Evolutionary conservation across 305 asterid species (phyloP), one percentile per base, ranked within the genome.

Genomic region (Fraxinus paxiana): DNA sequence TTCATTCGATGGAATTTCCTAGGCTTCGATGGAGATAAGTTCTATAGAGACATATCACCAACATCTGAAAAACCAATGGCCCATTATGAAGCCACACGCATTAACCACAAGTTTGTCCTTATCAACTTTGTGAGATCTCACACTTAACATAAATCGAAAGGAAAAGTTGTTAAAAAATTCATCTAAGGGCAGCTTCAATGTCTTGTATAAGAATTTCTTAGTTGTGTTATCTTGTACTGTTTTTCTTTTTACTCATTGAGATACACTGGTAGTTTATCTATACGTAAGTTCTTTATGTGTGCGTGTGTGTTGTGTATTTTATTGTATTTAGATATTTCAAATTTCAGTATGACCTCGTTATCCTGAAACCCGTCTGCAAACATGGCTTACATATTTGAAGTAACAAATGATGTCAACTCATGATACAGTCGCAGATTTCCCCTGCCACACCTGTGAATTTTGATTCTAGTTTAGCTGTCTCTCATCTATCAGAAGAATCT

Each of bases 401-500:
- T n/a, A 69, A 69, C 75, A 65, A 28, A 65, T 69, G 41, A 69
- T 69, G 75, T 69, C 35, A 30, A 69, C 46, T 87, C 77, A 74
- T 84, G 74, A 31, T 84, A 83, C 89, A 86, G 90, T 54, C 83
- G 82, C 97, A 90, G 91, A 89, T 83, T 84, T 84, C 96, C 82
- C 91, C 97, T 78, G 92, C 91, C 81, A 88, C 94, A n/a, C 93
- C 97, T 70, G 86, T 86, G 56, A 88, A 77, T 77, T 86, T 87
- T 20, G 85, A 83, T 84, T 80, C 93, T 75, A 84, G 77, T 78
- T 79, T 90, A 20, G 86, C 83, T 69, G 63, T 51, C 70, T 75
- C 86, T 63, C 86, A 83, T 33, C 88, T 86, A 76, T 86, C 87
- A 0, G 91, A 90, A 85, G 92, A 86, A 78, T 82, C 85, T 84